These are phyloP conservation scores for Vigna angularis DNA, from an alignment of 306 rosid species.

Conservation along the genomic window DNA sequence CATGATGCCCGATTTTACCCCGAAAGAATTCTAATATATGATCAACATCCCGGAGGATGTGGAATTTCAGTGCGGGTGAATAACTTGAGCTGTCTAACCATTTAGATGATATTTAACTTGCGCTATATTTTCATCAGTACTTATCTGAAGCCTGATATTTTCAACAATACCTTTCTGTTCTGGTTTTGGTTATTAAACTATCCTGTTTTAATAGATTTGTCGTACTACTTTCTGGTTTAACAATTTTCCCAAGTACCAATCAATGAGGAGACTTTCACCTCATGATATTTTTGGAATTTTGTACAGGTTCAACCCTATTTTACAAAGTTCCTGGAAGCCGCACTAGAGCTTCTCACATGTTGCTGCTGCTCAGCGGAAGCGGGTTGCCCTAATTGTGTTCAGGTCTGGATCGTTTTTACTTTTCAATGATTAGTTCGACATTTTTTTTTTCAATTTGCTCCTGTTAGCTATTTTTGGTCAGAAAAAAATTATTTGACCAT, in stretches of 20 bases:
- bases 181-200: conserved; percentile 30
- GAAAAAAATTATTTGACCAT: not conserved
- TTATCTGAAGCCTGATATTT: conserved; percentile 9
- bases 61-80: conserved; percentile 80
- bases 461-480: conserved; percentile 3
- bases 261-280: not conserved
- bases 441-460: not conserved
- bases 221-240: conserved; percentile 29
- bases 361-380: conserved; percentile 67
- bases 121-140: not conserved
- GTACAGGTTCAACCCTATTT: conserved; percentile 77
- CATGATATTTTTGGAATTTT: conserved; percentile 36
- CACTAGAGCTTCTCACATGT: conserved; percentile 80
- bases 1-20: conserved; percentile 76
- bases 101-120: conserved; percentile 22
- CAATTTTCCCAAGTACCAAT: conserved; percentile 3
- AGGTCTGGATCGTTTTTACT: conserved; percentile 54
- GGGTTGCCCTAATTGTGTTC: conserved; percentile 91
- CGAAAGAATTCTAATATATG: conserved; percentile 86
- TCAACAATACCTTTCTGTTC: not conserved
- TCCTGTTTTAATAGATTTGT: conserved; percentile 1
- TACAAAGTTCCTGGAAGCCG: conserved; percentile 71
- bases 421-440: not conserved
- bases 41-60: conserved; percentile 88
- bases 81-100: conserved; percentile 20